Evolutionary conservation across 257 asterid genomes (phyloP), one percentile per base, ranked within the genome.

Genomic region (Jasminum sambac): DNA sequence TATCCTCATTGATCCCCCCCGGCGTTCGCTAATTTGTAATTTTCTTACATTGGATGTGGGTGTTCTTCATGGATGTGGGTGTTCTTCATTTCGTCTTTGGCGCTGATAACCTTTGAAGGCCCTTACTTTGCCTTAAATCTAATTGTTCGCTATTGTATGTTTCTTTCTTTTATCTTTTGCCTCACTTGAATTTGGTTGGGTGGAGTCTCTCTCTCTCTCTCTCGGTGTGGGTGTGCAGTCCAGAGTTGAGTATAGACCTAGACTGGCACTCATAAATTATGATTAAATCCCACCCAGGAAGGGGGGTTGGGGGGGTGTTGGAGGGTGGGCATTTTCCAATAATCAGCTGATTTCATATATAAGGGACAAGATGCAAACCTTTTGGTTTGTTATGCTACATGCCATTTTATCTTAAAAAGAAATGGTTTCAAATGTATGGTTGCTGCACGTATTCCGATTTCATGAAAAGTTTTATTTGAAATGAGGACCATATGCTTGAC

Each of bases 1-100:
- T 17, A 16, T 17, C 40, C 26, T 24, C 24, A 64, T 65, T 68
- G 16, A 36, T 48, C 40, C 39, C 19, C 21, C 67, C n/a, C n/a
- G n/a, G n/a, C n/a, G n/a, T 58, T 48, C 10, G 39, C 59, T 7
- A 21, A 39, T 62, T 36, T 10, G 19, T 52, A 79, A 66, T 26
- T 57, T 67, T 36, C 44, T 5, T 10, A 13, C 7, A 11, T 48
- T 74, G 52, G 42, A 43, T 64, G 71, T 67, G 12, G 24, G 48
- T 41, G n/a, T n/a, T n/a, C n/a, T n/a, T n/a, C n/a, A n/a, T n/a
- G n/a, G n/a, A n/a, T n/a, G n/a, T n/a, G n/a, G n/a, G n/a, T n/a
- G n/a, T 43, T 42, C 34, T 34, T 64, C 38, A 26, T 62, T 59
- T 64, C 70, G 34, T 24, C 26, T 23, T 40, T 17, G 8, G 16